phyloP scores from a whole-genome alignment of 257 asterid genomes.

The Fraxinus americana region DNA sequence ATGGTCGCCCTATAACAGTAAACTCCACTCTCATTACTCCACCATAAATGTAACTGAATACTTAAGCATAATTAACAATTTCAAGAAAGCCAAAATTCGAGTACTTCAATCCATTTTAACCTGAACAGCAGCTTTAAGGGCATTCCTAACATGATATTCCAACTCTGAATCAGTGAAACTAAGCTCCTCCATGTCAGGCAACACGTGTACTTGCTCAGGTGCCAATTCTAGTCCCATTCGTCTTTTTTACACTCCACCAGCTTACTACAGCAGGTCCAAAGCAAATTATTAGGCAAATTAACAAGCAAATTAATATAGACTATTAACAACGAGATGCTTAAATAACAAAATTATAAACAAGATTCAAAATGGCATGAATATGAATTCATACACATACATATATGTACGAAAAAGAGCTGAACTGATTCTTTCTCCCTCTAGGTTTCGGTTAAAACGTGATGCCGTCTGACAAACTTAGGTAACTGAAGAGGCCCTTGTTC shows the following conservation, averaged over 20 bases:
- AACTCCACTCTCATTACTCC: neutral
- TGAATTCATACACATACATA: neutral
- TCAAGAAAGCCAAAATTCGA: slow-evolving; percentile 2
- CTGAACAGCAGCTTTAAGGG: slow-evolving; percentile 64
- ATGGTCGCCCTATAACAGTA: slow-evolving; percentile 56
- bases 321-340: neutral
- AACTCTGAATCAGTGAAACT: slow-evolving; percentile 59
- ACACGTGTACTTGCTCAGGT: slow-evolving; percentile 21
- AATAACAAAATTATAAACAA: too few species aligned
- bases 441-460: neutral
- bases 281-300: neutral
- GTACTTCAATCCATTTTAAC: slow-evolving; percentile 32
- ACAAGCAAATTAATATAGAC: neutral
- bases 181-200: slow-evolving; percentile 49
- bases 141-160: slow-evolving; percentile 56
- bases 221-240: slow-evolving; percentile 53
- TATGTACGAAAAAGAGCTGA: neutral
- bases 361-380: neutral
- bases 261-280: neutral
- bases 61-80: neutral
- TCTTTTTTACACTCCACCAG: slow-evolving; percentile 8
- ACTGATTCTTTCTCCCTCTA: neutral
- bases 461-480: neutral
- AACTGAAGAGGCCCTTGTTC: neutral
- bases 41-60: neutral